Base-by-base conservation (phyloP, 371 early-diverging fungal genomes). In the Mucor lusitanicus region DNA sequence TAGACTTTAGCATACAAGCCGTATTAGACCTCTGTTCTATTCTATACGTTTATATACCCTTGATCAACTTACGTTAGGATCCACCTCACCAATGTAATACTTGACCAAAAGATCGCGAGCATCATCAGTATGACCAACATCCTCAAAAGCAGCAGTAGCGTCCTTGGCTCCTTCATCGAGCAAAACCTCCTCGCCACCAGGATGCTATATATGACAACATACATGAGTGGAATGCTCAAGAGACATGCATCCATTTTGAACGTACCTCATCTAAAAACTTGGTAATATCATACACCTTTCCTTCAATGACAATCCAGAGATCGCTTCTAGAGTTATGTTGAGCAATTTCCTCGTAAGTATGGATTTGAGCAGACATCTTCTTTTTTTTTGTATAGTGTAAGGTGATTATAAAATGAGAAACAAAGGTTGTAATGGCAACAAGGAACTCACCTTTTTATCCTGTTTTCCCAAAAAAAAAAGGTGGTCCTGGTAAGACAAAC, bases 61-160 rank as follows among this genome's bases (percentile, higher is more conserved):
- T 8, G 6, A 23, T 23, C 3, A 17, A 79, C 87, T 83, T 85
- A 87, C 89, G 33, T 75, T 68, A 59, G 78, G 68, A 79, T 91
- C 86, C 30, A 93, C 79, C 46, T 91, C 86, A 60, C 97, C 98
- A 70, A 96, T 76, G 60, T 79, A 82, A 70, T 89, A 87, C 42
- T 84, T 79, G 59, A 85, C 74, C 62, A 98, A 81, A 67, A 95
- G 65, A 25, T 92, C 92, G 56, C 91, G 91, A 30, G 99, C 99
- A 70, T 95, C 95, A 23, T 94, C 92, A 35, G 94, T 93, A 83
- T 98, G 99, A 53, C 95, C 95, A 68, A 98, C 93, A 80, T 97
- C 97, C 63, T 97, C 96, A 79, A 97, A 98, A 55, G 95, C 92
- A 68, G 89, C 94, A 44, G 96, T 94, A 35, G 95, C 95, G 77